Base-by-base conservation (phyloP, 2,329 filamentous ascomycete species). In the Grosmannia serpens region DNA sequence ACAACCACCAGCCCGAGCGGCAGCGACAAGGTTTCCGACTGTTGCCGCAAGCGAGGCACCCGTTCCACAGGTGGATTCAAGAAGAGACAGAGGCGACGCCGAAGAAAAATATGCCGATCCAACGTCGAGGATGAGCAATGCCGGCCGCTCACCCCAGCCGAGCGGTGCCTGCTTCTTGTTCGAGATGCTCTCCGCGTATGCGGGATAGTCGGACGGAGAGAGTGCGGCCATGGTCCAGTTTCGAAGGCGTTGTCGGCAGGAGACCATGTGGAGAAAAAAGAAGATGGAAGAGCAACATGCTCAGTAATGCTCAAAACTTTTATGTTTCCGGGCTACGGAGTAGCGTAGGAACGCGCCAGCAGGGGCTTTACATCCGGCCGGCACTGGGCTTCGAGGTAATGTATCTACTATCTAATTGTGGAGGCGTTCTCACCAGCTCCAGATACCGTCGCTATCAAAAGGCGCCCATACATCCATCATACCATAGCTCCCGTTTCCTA, bases 71-170 rank as follows among this genome's bases (percentile, higher is more conserved):
- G 71, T 66, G 62, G 75, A 71, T 4, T 66, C 64, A 26, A 64
- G 66, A n/a, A 70, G 69, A 57, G 72, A 69, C 26, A 78, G 67
- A 4, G 73, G 73, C 52, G 73, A 76, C 6, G 68, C 70, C 29
- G 68, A 63, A 9, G 67, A 70, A 70, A 72, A 77, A 64, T 77
- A 77, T 11, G 73, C 74, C 52, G 70, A 73, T 65, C 74, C 77
- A 52, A 77, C 74, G 62, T 77, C 75, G 65, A 77, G 70, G 26
- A 77, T 64, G 49, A 78, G 64, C 6, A 77, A 67, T n/a, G 71
- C 75, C 3, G 74, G 74, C 15, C 67, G 68, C 29, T 55, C 58
- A 31, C 74, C 75, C 75, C 75, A 77, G 60, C 74, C 74, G 64
- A 77, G 56, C n/a, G 46, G 46, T 52, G 53, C 31, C 46, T 46